Conservation (phyloP, 352 stramenopile species). For the Thraustochytrium sp. region DNA sequence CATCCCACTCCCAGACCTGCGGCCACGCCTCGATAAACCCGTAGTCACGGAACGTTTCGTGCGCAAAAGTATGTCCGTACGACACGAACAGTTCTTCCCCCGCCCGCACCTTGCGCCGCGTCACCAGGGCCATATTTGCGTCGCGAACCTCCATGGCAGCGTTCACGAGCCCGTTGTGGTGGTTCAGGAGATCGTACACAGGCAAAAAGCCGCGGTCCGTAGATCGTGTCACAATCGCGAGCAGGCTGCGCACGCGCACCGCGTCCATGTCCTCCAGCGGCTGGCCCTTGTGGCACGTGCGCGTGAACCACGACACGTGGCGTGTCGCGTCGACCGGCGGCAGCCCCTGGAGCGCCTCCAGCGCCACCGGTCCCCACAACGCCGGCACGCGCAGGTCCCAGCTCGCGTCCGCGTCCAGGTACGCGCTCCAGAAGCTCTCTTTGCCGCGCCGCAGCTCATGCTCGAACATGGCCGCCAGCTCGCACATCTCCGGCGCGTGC, state of each 20-base stretch:
- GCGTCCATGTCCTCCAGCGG: not conserved
- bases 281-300: not conserved
- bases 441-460: not conserved
- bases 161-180: not conserved
- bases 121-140: not conserved
- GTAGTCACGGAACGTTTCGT: not conserved
- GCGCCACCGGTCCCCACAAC: not conserved
- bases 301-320: not conserved
- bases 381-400: not conserved
- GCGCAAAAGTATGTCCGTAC: not conserved
- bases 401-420: not conserved
- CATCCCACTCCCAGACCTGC: not conserved
- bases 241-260: not conserved
- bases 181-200: not conserved
- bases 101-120: not conserved
- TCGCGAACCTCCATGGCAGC: not conserved
- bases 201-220: not conserved
- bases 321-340: not conserved
- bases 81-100: not conserved
- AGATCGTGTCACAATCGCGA: not conserved
- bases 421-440: not conserved
- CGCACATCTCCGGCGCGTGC: not conserved
- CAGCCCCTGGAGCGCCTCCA: not conserved
- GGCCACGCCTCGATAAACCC: not conserved
- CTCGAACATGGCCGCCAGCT: not conserved